A percentile compares a stretch with the other conserved stretches of the same genome.
Evolutionary conservation across 1,284 basidiomycete genomes (phyloP).

Genomic region (Cryptococcus wingfieldii): DNA sequence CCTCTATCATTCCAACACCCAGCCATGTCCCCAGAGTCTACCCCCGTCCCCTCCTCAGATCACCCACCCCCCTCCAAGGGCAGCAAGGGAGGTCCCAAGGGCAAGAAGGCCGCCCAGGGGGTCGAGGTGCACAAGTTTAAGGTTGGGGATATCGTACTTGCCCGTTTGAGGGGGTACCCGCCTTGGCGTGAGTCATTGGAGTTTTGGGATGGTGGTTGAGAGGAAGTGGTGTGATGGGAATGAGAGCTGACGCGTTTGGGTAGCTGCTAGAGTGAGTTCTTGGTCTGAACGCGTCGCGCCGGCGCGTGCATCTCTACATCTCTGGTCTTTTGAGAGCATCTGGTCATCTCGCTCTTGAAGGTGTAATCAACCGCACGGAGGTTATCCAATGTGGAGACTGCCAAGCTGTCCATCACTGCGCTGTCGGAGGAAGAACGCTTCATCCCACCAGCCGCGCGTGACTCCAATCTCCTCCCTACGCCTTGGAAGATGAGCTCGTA

Average conservation of each 20-base stretch:
- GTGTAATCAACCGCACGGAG: no score
- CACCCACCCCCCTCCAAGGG: slow-evolving; percentile 6
- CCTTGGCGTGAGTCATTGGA: slow-evolving; percentile 61
- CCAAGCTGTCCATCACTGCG: no score
- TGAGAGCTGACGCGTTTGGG: slow-evolving; percentile 6
- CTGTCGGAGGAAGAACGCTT: no score
- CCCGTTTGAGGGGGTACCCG: slow-evolving; percentile 88
- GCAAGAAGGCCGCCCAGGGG: neutral
- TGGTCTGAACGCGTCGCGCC: neutral
- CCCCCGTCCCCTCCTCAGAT: neutral
- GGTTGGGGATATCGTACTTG: slow-evolving; percentile 77
- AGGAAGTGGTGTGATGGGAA: neutral
- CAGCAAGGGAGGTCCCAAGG: slow-evolving; percentile 14
- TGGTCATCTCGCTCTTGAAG: no score
- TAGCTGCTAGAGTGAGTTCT: slow-evolving; percentile 33
- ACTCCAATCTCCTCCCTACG: neutral
- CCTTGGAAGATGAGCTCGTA: slow-evolving; percentile 7
- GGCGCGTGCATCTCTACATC: neutral
- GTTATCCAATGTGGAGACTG: no score
- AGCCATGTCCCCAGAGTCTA: neutral
- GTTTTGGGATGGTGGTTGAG: neutral
- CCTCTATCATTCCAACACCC: neutral
- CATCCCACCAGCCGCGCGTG: no score
- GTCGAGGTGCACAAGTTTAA: slow-evolving; percentile 50
- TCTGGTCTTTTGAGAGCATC: no score